These are phyloP conservation scores for Tubosaeta brunneosetosa DNA, from an alignment of 768 basidiomycete species.

Conservation along the genomic window DNA sequence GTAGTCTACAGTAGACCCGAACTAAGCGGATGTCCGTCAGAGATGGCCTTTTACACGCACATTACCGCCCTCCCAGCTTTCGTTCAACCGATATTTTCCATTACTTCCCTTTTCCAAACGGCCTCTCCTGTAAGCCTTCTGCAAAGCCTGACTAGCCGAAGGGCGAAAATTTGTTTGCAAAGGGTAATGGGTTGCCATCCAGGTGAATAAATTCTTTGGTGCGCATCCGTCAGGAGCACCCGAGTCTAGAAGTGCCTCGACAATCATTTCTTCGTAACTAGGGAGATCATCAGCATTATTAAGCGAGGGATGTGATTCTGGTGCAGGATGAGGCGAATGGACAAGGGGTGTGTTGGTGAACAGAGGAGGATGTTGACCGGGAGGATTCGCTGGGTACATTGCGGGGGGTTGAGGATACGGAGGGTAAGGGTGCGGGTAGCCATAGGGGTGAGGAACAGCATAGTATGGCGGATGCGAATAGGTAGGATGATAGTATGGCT, in stretches of 20 bases:
- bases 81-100: slow-evolving; percentile 72
- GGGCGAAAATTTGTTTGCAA: slow-evolving; percentile 86
- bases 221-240: slow-evolving; percentile 70
- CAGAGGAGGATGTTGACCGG: slow-evolving; percentile 26
- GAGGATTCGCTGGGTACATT: slow-evolving; percentile 28
- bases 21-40: slow-evolving; percentile 4
- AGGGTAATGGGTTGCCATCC: slow-evolving; percentile 82
- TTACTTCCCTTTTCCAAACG: slow-evolving; percentile 70
- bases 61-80: slow-evolving; percentile 76
- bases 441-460: slow-evolving; percentile 36
- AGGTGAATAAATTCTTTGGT: slow-evolving; percentile 78
- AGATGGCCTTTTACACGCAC: slow-evolving; percentile 40
- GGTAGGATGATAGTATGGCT: slow-evolving; percentile 52
- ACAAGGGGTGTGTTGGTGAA: slow-evolving; percentile 35
- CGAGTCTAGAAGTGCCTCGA: slow-evolving; percentile 65
- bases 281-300: slow-evolving; percentile 55
- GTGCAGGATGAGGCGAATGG: slow-evolving; percentile 30
- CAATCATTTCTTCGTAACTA: slow-evolving; percentile 90
- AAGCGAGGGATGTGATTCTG: slow-evolving; percentile 23
- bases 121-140: slow-evolving; percentile 81
- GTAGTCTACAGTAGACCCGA: slow-evolving; percentile 50
- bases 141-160: slow-evolving; percentile 83
- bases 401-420: slow-evolving; percentile 30
- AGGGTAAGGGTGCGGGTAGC: slow-evolving; percentile 39
- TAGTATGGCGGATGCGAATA: slow-evolving; percentile 72